Base-by-base conservation (phyloP, 2,329 filamentous ascomycete genomes). In the Trichoderma atroviride region DNA sequence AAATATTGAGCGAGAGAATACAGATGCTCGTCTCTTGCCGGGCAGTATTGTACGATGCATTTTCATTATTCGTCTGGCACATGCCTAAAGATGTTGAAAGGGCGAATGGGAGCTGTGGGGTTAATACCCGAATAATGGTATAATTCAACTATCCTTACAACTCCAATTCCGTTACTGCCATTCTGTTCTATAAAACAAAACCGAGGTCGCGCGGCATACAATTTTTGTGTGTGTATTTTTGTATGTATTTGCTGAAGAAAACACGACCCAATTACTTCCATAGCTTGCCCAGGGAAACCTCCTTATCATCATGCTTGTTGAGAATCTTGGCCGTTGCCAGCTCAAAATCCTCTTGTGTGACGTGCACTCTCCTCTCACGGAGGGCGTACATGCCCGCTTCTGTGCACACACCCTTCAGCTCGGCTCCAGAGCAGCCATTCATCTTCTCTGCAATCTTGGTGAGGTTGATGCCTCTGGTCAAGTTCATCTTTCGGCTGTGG, bases 371-470 rank as follows among this genome's bases (percentile, higher is more conserved):
- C 78, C 96, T 87, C 84, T 99, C 96, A 75, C 96, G 90, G 73
- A 99, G 86, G 16, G 96, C 96, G 79, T 96, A 99, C 96, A 99
- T 99, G 76, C 96, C 96, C 3, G 96, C 94, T 82, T 99, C 96
- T 57, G 96, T 99, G 81, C 96, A 99, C 59, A 99, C 96, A 84
- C 96, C 96, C 89, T 99, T 99, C 75, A 99, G 83, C 83, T 99
- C 96, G 67, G 96, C 96, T 71, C 96, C 96, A 3, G 94, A 97
- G 82, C 96, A 99, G 63, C 96, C 96, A 78, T 97, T 97, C 96
- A 99, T 99, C 88, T 98, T 98, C 86, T 99, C 96, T 35, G 96
- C 96, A 76, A 98, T 97, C 89, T 99, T 99, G 76, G 88, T 97
- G 73, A 99, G 85, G 83, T 99, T 97, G 84, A 99, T 98, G 64